phyloP scores from a whole-genome alignment of 306 rosid species.

The Oxytropis ochrocephala region DNA sequence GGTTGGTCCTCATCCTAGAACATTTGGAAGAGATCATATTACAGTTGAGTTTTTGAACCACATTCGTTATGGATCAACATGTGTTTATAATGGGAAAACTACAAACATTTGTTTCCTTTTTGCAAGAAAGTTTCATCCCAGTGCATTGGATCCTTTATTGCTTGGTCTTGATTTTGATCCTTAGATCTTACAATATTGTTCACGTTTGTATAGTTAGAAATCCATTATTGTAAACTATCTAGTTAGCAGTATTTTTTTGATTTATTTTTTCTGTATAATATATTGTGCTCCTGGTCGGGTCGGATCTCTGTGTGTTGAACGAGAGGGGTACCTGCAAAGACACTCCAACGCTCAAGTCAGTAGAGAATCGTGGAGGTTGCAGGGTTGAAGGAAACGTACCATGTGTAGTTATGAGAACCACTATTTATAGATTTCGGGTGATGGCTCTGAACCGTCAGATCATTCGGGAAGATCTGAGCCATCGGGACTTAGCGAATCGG shows the following conservation, averaged over 20 bases:
- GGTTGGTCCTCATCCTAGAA: constrained; percentile 49
- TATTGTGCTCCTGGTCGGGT: no score
- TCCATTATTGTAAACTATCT: neutral
- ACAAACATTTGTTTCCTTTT: constrained; percentile 51
- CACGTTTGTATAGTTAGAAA: neutral
- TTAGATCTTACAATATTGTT: neutral
- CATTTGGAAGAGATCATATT: constrained; percentile 25
- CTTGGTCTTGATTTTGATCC: constrained; percentile 35
- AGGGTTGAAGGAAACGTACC: no score
- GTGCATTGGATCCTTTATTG: constrained; percentile 46
- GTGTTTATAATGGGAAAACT: constrained; percentile 31
- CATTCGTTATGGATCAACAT: constrained; percentile 36
- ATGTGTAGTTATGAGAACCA: no score
- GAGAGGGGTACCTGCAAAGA: no score
- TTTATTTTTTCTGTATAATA: neutral
- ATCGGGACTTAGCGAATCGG: no score
- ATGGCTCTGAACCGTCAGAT: no score
- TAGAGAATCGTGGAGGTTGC: no score
- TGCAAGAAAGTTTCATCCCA: constrained; percentile 53
- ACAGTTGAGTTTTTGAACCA: constrained; percentile 40
- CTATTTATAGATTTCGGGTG: no score
- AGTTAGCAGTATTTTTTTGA: neutral
- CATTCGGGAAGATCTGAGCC: no score
- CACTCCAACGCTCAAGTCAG: no score
- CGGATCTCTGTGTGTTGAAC: no score